Evolutionary conservation across 139 green algal species (phyloP), one percentile per base, ranked within the genome.

Genomic region (Chlorella ohadii): DNA sequence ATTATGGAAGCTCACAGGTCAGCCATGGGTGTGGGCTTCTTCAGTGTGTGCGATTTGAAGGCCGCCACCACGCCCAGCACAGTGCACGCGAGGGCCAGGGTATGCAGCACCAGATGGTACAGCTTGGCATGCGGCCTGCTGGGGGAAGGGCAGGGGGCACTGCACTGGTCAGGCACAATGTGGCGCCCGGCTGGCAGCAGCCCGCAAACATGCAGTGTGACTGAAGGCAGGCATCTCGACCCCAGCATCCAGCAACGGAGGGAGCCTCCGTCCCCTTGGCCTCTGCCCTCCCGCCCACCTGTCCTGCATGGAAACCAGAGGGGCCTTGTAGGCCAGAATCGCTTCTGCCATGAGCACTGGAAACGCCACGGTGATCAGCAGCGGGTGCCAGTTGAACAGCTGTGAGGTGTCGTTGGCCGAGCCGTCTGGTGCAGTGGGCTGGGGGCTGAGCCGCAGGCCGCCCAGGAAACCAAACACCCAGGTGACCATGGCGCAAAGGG

Each of bases 341-440:
- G 92, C 93, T 82, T 97, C 94, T 0, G 84, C 84, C 92, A 96
- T 96, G 66, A 94, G 86, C 20, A 96, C 84, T 1, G 78, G 87
- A 71, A 96, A 95, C 0, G 88, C 93, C 31, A 96, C 70, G 0
- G 87, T 89, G 88, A 96, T 94, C 4, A 94, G 78, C 13, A 97
- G 47, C 0, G 94, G 94, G 74, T 97, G 94, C 93, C 93, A 97
- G 74, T 97, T 97, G 85, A 97, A 97, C 2, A 97, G 44, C 1
- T 73, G 64, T 0, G 44, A 41, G 1, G 93, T 96, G 87, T 90
- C 87, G 34, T 91, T 89, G 23, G 70, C 34, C 12, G 51, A 59
- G 12, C 51, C 51, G 51, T 59, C 51, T 59, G 51, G 51, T 22
- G 51, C 7, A 65, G 19, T 20, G 51, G 41, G 13, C 51, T 36